A percentile compares a stretch with the other conserved stretches of the same genome.
phyloP scores from a whole-genome alignment of 345 rosid genomes.

The Aurinia saxatilis region DNA sequence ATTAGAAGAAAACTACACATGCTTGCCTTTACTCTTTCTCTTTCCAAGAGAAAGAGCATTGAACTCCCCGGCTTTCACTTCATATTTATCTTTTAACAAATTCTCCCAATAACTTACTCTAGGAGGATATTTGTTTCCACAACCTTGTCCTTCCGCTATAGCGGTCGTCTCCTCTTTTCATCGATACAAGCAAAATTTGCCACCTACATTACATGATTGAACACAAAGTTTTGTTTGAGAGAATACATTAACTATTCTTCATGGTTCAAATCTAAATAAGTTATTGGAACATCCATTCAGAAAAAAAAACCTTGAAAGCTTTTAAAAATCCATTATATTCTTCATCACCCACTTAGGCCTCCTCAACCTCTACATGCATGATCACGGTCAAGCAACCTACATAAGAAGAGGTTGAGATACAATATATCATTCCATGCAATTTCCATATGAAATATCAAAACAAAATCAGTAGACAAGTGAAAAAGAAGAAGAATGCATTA shows the following conservation, averaged over 20 bases:
- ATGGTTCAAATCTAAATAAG: background rate
- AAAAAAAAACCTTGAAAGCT: constrained; percentile 80
- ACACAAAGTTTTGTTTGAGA: no score
- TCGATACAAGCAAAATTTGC: constrained; percentile 80
- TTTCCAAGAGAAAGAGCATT: constrained; percentile 77
- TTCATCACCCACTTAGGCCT: constrained; percentile 56
- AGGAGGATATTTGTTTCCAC: constrained; percentile 45
- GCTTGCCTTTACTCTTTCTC: constrained; percentile 76
- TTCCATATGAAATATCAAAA: background rate
- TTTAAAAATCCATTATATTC: no score
- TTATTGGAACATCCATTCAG: background rate
- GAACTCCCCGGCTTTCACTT: constrained; percentile 59
- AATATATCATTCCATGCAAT: background rate
- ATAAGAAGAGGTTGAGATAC: background rate
- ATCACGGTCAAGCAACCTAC: constrained; percentile 83
- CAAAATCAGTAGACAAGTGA: no score
- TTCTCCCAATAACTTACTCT: constrained; percentile 64
- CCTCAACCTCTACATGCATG: constrained; percentile 62
- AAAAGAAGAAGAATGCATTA: constrained; percentile 19
- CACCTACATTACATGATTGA: constrained; percentile 32
- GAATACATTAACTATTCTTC: no score
- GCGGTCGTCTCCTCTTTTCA: constrained; percentile 56
- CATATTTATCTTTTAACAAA: no score
- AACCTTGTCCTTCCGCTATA: constrained; percentile 39
- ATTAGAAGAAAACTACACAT: constrained; percentile 35